Percentiles rank a stretch among this genome's conserved stretches.
Evolutionary conservation across 78 protist genomes (phyloP).

Genomic region (Dictyostelium brefeldianum): DNA sequence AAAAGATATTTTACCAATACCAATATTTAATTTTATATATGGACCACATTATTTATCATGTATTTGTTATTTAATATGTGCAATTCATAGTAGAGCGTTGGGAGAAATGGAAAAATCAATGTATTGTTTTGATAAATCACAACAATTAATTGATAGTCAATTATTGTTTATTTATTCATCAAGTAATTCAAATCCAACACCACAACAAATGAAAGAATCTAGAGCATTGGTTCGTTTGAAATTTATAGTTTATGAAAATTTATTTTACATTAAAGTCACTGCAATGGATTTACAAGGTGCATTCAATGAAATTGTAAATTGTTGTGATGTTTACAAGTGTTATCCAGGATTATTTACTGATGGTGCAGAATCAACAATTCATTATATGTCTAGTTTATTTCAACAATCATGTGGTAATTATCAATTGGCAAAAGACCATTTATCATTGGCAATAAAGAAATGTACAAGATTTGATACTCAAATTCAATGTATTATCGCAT

Average conservation of each 20-base stretch:
- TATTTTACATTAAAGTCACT: slow-evolving; percentile 29
- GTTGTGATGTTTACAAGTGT: not conserved
- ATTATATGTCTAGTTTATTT: slow-evolving; percentile 36
- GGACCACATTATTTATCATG: slow-evolving; percentile 28
- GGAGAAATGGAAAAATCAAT: slow-evolving; percentile 22
- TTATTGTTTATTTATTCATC: not conserved
- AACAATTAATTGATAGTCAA: slow-evolving; percentile 30
- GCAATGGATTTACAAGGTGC: slow-evolving; percentile 10
- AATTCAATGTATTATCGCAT: slow-evolving; percentile 45
- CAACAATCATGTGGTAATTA: slow-evolving; percentile 27
- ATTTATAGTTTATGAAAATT: slow-evolving; percentile 52
- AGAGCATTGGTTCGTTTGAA: slow-evolving; percentile 39
- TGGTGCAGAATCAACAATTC: slow-evolving; percentile 30
- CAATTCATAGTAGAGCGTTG: slow-evolving; percentile 6
- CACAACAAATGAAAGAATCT: slow-evolving; percentile 40
- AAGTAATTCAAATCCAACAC: slow-evolving; percentile 2
- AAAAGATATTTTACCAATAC: slow-evolving; percentile 11
- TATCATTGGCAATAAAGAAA: slow-evolving; percentile 44
- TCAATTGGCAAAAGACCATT: slow-evolving; percentile 8
- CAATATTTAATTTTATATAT: slow-evolving; percentile 27
- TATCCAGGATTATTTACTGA: slow-evolving; percentile 50
- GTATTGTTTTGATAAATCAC: slow-evolving; percentile 23
- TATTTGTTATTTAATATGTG: slow-evolving; percentile 30
- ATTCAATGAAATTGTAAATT: slow-evolving; percentile 14
- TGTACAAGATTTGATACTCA: slow-evolving; percentile 64